Conservation (phyloP, 2,329 filamentous ascomycete genomes). For the Penicillium sp. region DNA sequence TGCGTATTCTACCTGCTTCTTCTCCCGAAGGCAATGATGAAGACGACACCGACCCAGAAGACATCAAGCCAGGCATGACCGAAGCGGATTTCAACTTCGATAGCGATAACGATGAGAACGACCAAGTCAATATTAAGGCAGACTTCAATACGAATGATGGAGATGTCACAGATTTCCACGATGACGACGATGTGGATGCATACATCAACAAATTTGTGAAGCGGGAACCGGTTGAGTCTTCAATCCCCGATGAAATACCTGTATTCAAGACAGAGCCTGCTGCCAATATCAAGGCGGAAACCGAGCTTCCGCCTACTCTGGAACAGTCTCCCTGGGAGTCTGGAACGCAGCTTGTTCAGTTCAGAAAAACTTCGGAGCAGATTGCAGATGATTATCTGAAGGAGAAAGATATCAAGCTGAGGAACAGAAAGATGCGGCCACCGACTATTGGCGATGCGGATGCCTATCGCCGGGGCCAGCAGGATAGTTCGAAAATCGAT, state of each 20-base stretch:
- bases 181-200: not conserved
- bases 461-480: not conserved
- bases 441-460: not conserved
- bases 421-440: too few relatives aligned
- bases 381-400: slow-evolving; percentile 19
- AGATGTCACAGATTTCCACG: not conserved
- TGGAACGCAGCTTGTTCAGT: slow-evolving; percentile 16
- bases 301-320: not conserved
- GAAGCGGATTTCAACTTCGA: not conserved
- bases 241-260: not conserved
- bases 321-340: slow-evolving; percentile 16
- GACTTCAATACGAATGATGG: not conserved
- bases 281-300: not conserved
- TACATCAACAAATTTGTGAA: not conserved
- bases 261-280: not conserved
- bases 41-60: too few relatives aligned
- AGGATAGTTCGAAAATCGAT: not conserved
- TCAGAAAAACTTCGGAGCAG: slow-evolving; percentile 17
- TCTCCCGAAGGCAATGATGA: not conserved
- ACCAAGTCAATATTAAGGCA: not conserved
- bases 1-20: not conserved
- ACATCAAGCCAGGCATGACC: not conserved
- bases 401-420: not conserved
- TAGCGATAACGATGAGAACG: not conserved
- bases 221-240: not conserved